Conservation (phyloP, 2,329 filamentous ascomycete genomes). For the Ophiostoma perfectum region DNA sequence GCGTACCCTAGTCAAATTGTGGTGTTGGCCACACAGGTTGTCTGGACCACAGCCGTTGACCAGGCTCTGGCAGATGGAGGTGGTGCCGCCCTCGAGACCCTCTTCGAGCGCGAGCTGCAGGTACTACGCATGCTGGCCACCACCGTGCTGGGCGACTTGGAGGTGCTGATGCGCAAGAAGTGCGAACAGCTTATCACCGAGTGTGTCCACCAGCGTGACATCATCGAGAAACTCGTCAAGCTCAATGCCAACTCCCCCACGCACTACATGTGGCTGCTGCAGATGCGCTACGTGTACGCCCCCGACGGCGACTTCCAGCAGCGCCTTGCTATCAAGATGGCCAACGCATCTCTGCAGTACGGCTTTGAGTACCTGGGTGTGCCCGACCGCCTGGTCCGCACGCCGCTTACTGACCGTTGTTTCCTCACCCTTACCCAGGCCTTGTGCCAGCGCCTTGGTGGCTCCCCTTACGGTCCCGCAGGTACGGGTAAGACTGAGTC, state of each 20-base stretch:
- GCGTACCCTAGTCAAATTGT: slow-evolving; percentile 90
- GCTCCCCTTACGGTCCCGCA: slow-evolving; percentile 93
- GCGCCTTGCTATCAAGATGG: slow-evolving; percentile 89
- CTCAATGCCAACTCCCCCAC: slow-evolving; percentile 67
- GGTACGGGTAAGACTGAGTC: slow-evolving; percentile 99
- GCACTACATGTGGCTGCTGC: slow-evolving; percentile 88
- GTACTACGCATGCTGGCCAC: slow-evolving; percentile 80
- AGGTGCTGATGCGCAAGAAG: slow-evolving; percentile 83
- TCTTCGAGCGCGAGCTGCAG: slow-evolving; percentile 79
- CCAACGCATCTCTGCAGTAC: slow-evolving; percentile 90
- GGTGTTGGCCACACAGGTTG: slow-evolving; percentile 86
- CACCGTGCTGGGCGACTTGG: slow-evolving; percentile 84
- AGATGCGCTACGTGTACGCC: slow-evolving; percentile 93
- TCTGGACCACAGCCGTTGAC: slow-evolving; percentile 87
- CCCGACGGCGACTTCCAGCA: slow-evolving; percentile 74
- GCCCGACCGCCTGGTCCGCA: slow-evolving; percentile 90
- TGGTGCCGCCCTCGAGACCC: slow-evolving; percentile 46
- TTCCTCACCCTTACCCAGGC: slow-evolving; percentile 97
- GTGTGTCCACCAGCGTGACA: slow-evolving; percentile 94
- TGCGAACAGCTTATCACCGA: slow-evolving; percentile 98
- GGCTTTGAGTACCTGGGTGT: slow-evolving; percentile 98
- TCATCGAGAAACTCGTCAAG: slow-evolving; percentile 78
- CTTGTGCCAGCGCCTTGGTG: slow-evolving; percentile 87
- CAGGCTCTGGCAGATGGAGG: slow-evolving; percentile 68
- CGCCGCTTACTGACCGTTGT: slow-evolving; percentile 93